Conservation (phyloP, 169 alveolate species). For the Cryptosporidium meleagridis region DNA sequence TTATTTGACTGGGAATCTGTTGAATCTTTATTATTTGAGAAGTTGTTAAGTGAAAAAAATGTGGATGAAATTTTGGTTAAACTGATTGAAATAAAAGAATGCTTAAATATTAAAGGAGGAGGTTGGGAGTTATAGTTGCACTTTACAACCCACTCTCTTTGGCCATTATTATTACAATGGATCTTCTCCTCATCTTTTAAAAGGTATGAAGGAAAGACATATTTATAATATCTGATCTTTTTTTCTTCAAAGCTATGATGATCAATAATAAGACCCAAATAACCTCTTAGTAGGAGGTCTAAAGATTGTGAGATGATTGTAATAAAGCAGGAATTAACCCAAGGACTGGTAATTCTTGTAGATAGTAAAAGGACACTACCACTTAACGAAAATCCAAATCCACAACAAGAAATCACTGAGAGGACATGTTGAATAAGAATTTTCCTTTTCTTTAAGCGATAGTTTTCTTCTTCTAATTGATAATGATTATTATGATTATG, state of each 20-base stretch:
- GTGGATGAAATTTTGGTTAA: conserved; percentile 44
- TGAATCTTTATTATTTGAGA: background rate
- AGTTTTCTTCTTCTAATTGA: background rate
- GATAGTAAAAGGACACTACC: conserved; percentile 63
- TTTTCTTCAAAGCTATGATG: background rate
- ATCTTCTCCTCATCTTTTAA: conserved; percentile 63
- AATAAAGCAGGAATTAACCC: conserved; percentile 65
- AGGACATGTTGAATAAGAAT: conserved; percentile 41
- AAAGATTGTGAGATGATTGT: conserved; percentile 58
- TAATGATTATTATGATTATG: background rate
- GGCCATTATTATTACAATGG: conserved; percentile 53
- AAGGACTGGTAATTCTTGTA: conserved; percentile 72
- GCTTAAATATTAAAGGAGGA: conserved; percentile 69
- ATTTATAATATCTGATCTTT: conserved; percentile 45
- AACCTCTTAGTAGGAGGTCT: conserved; percentile 58
- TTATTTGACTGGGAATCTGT: background rate
- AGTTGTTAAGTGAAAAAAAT: conserved; percentile 29
- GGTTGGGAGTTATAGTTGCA: conserved; percentile 44
- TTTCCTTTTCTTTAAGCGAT: conserved; percentile 12
- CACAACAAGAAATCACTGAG: conserved; percentile 64
- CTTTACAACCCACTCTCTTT: conserved; percentile 70
- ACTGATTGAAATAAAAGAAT: conserved; percentile 58
- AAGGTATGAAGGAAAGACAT: conserved; percentile 59
- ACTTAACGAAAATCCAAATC: conserved; percentile 69
- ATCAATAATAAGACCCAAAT: conserved; percentile 44